These are phyloP conservation scores for Triticum urartu DNA, from an alignment of 176 grass and related monocot genomes.

Conservation along the genomic window DNA sequence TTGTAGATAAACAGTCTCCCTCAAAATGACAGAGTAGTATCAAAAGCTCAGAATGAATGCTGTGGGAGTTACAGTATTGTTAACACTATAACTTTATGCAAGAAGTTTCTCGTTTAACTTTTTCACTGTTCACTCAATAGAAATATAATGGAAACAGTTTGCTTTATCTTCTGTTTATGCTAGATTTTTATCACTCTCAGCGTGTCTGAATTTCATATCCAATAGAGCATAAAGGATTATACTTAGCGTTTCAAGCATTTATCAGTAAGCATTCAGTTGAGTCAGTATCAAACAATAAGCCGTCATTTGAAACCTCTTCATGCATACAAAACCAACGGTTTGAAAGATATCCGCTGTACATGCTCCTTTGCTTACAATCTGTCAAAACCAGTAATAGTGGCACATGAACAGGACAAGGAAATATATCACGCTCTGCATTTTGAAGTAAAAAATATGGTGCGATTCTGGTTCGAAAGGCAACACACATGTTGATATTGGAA, in stretches of 20 bases:
- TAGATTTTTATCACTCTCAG: background rate
- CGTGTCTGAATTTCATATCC: conserved; percentile 41
- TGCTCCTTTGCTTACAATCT: conserved; percentile 23
- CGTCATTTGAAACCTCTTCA: background rate
- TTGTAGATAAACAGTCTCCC: background rate
- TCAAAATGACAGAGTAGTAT: background rate
- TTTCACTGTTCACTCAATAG: background rate
- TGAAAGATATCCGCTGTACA: background rate
- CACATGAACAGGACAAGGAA: background rate
- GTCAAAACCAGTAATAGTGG: conserved; percentile 11
- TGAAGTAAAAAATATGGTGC: background rate
- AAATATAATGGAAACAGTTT: background rate
- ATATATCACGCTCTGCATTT: background rate
- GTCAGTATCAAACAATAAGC: background rate
- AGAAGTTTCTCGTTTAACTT: background rate
- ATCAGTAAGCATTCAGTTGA: conserved; percentile 7
- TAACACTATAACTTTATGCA: background rate
- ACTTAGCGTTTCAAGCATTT: conserved; percentile 20
- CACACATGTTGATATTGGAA: background rate
- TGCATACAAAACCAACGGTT: no score
- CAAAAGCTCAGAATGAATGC: background rate
- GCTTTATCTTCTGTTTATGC: background rate
- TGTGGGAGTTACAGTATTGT: background rate
- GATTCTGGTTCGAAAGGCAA: background rate
- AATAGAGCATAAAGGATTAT: conserved; percentile 36